A percentile compares a stretch with the other conserved stretches of the same genome.
These are phyloP conservation scores for Irpex sp. DNA, from an alignment of 1,284 basidiomycete genomes.

Conservation along the genomic window DNA sequence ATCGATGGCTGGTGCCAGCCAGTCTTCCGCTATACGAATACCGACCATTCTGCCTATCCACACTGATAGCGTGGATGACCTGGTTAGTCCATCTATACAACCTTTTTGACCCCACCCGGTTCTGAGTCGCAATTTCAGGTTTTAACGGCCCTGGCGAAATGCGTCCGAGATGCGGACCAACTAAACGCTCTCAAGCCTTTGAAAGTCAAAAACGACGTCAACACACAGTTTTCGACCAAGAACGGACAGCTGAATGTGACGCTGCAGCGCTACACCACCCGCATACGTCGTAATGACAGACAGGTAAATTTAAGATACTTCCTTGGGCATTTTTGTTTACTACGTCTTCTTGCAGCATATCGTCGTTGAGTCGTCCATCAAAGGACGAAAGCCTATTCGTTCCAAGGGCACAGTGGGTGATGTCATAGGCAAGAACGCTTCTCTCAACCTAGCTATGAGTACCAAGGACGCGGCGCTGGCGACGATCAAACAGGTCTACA, in stretches of 20 bases:
- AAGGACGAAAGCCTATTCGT: neutral
- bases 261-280: slow-evolving; percentile 21
- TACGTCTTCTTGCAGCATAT: neutral
- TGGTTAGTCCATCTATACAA: neutral
- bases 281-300: slow-evolving; percentile 11
- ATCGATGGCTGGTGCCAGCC: neutral
- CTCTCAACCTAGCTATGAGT: slow-evolving; percentile 3
- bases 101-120: neutral
- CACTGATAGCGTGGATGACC: neutral
- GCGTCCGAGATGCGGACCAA: slow-evolving; percentile 18
- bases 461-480: slow-evolving; percentile 1
- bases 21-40: neutral
- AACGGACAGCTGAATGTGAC: slow-evolving; percentile 15
- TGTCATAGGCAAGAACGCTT: slow-evolving; percentile 14
- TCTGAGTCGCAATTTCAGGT: slow-evolving; percentile 8
- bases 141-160: slow-evolving; percentile 16
- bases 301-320: slow-evolving; percentile 12
- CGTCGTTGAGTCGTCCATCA: slow-evolving; percentile 1
- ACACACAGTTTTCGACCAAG: slow-evolving; percentile 1
- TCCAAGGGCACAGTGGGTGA: slow-evolving; percentile 3
- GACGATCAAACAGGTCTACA: slow-evolving; percentile 14
- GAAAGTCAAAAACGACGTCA: slow-evolving; percentile 23
- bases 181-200: slow-evolving; percentile 23
- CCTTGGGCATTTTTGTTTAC: neutral
- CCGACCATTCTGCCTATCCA: neutral